Percentiles rank a stretch among this genome's conserved stretches.
Conservation (phyloP, 2,329 filamentous ascomycete genomes). For the Xylaria sp. region DNA sequence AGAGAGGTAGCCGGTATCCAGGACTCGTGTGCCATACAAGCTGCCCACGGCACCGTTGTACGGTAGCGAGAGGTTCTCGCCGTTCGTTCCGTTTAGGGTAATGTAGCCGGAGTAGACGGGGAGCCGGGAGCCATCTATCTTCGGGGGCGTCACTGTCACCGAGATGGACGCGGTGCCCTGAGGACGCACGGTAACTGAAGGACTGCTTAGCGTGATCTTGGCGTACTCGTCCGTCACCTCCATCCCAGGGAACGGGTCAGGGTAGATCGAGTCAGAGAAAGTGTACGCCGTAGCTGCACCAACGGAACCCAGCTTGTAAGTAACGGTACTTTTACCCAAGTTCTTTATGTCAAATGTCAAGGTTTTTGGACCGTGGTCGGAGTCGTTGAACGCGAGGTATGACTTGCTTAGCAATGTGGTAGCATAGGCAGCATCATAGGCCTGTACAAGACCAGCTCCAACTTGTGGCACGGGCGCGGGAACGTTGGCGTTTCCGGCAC, state of each 20-base stretch:
- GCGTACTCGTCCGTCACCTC: conserved; percentile 57
- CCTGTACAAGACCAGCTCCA: conserved; percentile 69
- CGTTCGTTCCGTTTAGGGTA: conserved; percentile 57
- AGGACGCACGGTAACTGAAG: conserved; percentile 49
- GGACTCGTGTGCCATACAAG: conserved; percentile 51
- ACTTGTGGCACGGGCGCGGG: conserved; percentile 70
- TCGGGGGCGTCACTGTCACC: conserved; percentile 59
- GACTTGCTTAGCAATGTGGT: conserved; percentile 64
- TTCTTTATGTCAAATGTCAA: conserved; percentile 68
- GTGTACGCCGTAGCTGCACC: conserved; percentile 67
- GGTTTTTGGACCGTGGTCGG: conserved; percentile 62
- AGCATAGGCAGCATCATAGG: conserved; percentile 67
- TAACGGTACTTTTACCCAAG: conserved; percentile 59
- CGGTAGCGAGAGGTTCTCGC: conserved; percentile 51
- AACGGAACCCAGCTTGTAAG: conserved; percentile 63
- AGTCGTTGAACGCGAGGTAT: conserved; percentile 73
- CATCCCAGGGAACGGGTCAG: conserved; percentile 58
- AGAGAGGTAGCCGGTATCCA: conserved; percentile 52
- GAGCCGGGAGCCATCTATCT: conserved; percentile 54
- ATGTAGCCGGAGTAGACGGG: conserved; percentile 63
- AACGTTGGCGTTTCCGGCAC: conserved; percentile 48
- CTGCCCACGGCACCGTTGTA: conserved; percentile 54
- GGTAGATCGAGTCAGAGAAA: conserved; percentile 54
- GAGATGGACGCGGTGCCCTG: conserved; percentile 51
- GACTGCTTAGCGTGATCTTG: conserved; percentile 55